Evolutionary conservation across 495 filamentous ascomycete genomes (phyloP), one percentile per base, ranked within the genome.

Genomic region (Penicillium cosmopolitanum): DNA sequence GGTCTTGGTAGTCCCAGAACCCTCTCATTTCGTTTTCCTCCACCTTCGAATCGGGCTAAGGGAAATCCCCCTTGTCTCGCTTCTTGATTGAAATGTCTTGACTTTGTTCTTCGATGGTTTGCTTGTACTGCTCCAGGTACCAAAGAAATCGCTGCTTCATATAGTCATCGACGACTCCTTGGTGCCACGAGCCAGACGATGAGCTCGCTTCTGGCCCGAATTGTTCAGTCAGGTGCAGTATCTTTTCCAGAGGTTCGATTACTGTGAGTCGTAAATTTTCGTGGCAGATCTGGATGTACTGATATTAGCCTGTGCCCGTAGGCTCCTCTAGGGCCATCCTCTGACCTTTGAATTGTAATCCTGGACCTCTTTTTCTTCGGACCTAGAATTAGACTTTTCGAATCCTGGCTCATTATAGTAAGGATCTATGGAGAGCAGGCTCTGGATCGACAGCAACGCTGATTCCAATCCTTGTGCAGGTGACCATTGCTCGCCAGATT

Each of bases 401-500:
- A 89, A 97, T 9, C 95, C 95, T 16, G 95, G 95, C 68, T 98
- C 95, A 63, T 97, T 96, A 72, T 95, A 91, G 72, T 96, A 98
- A 0, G 95, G 95, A 69, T 97, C 96, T 21, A 85, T 75, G 1
- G 92, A 96, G 88, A 98, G 93, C 28, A 98, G 78, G 66, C 92
- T 97, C 72, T 98, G 95, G 53, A 98, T 97, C 5, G 95, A 98
- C 33, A 98, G 85, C 33, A 98, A 72, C 51, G 97, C 90, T 1
- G 95, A 97, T 71, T 98, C 95, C 4, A 98, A 79, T 16, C 95
- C 93, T 70, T 98, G 95, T 3, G 95, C 96, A 0, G 93, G 89
- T 28, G 92, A 96, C 95, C 95, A 98, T 68, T 97, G 86, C 70
- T 98, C 95, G 46, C 91, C 90, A 25, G 85, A 79, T 66, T 94